These are phyloP conservation scores for Exidia glandulosa DNA, from an alignment of 768 basidiomycete species.

Conservation along the genomic window DNA sequence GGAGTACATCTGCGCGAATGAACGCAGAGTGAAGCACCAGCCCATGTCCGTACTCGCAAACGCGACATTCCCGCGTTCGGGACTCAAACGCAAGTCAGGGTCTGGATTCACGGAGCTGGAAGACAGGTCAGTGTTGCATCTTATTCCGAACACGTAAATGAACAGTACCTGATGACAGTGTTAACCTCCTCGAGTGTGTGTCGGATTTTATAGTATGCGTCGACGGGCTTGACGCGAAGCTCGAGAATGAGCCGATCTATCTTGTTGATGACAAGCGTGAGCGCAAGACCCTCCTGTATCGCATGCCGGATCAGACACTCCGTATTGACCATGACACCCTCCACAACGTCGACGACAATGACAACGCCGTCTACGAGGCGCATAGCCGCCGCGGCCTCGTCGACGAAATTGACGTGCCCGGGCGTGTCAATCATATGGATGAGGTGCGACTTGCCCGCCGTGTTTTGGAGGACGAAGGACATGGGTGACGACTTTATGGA, in stretches of 20 bases:
- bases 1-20: constrained; percentile 94
- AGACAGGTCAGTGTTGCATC: not conserved
- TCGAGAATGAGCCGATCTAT: constrained; percentile 95
- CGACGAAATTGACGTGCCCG: constrained; percentile 97
- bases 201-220: constrained; percentile 98
- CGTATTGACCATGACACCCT: constrained; percentile 94
- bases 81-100: constrained; percentile 79
- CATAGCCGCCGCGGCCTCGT: constrained; percentile 85
- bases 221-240: constrained; percentile 85
- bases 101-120: constrained; percentile 74
- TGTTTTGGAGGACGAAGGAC: constrained; percentile 79
- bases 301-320: constrained; percentile 84
- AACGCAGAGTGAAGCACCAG: constrained; percentile 91
- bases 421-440: constrained; percentile 94
- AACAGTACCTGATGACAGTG: constrained; percentile 78
- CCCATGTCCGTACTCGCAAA: constrained; percentile 96
- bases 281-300: constrained; percentile 77
- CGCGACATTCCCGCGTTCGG: constrained; percentile 92
- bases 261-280: constrained; percentile 93
- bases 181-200: constrained; percentile 99
- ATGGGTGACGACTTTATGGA: constrained; percentile 97
- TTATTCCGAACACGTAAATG: not conserved
- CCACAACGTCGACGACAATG: constrained; percentile 94
- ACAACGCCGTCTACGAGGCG: constrained; percentile 85
- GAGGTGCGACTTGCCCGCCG: constrained; percentile 84